Evolutionary conservation across 2,329 filamentous ascomycete species (phyloP), one percentile per base, ranked within the genome.

Genomic region (Aspergillus proliferans): DNA sequence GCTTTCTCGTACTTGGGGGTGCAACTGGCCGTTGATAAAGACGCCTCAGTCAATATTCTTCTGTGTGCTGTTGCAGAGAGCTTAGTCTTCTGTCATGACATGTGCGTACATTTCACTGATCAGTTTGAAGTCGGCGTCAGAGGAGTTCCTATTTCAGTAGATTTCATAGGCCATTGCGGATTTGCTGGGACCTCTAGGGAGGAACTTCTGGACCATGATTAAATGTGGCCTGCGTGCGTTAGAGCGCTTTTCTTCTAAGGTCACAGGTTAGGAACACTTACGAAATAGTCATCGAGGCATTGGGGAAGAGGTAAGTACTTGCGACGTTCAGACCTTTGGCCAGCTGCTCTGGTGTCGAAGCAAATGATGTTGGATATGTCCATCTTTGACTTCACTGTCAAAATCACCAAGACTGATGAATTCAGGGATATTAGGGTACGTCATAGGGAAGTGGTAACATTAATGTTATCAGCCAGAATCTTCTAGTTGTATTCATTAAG

Each of bases 1-100:
- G 79, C 78, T 61, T 81, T 77, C 62, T 85, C 82, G 63, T 78
- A 75, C 43, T 71, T 70, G 0, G 15, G 82, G 81, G 60, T 85
- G 81, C 63, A 85, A 69, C 61, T 84, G 77, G 46, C 82, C 82
- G 58, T 80, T 84, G 61, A 82, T 68, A 51, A 83, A 85, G 46
- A 83, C 74, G 7, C 81, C 80, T 0, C 77, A 72, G 61, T 81
- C 79, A 56, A 85, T 72, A 62, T 85, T 85, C 62, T 71, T 74
- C 60, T 85, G 82, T 1, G 79, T 76, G 10, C 73, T 73, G 55
- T 75, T 70, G 68, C 81, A 85, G 24, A 85, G 76, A 6, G 76
- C 71, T 59, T 84, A 84, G 69, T 85, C 82, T 64, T 85, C 82
- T 1, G 74, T 73, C 77, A 84, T 80, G 63, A 85, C 76, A 34